Percentiles rank a stretch among this genome's conserved stretches.
phyloP scores from a whole-genome alignment of 192 early-diverging fungal genomes.

The Umbelopsis isabellina region DNA sequence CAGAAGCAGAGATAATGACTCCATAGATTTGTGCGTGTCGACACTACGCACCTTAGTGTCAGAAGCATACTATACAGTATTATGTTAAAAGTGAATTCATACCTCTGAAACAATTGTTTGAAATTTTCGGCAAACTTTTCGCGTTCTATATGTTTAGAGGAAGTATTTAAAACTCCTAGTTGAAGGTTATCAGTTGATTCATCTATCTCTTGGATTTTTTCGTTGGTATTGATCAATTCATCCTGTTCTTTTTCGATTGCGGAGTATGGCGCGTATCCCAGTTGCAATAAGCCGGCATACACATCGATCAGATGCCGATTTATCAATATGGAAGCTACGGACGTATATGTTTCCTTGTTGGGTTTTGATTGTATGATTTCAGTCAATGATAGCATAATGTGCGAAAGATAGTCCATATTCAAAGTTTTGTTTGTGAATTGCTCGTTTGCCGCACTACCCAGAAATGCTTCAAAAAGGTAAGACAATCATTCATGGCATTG shows the following conservation, averaged over 20 bases:
- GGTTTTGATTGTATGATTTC: conserved; percentile 23
- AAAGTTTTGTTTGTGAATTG: not conserved
- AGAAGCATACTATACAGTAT: not conserved
- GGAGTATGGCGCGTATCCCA: conserved; percentile 67
- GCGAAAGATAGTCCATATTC: not conserved
- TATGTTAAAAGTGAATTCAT: not conserved
- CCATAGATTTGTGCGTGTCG: conserved; percentile 44
- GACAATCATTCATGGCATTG: not conserved
- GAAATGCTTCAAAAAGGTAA: not conserved
- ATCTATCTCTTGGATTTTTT: not conserved
- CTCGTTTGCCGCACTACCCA: not conserved
- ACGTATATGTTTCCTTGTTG: conserved; percentile 45
- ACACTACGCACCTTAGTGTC: not conserved
- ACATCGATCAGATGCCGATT: conserved; percentile 66
- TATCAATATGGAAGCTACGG: conserved; percentile 57
- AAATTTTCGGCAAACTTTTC: not conserved
- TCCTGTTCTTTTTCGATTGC: conserved; percentile 21
- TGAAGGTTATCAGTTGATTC: not conserved
- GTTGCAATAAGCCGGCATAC: conserved; percentile 66
- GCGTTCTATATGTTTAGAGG: not conserved
- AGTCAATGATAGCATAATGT: conserved; percentile 31
- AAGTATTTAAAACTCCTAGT: not conserved
- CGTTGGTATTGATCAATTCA: not conserved
- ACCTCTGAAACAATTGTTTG: conserved; percentile 3
- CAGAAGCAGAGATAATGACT: conserved; percentile 67